These are phyloP conservation scores for Canna indica DNA, from an alignment of 176 grass and related monocot genomes.

Conservation along the genomic window DNA sequence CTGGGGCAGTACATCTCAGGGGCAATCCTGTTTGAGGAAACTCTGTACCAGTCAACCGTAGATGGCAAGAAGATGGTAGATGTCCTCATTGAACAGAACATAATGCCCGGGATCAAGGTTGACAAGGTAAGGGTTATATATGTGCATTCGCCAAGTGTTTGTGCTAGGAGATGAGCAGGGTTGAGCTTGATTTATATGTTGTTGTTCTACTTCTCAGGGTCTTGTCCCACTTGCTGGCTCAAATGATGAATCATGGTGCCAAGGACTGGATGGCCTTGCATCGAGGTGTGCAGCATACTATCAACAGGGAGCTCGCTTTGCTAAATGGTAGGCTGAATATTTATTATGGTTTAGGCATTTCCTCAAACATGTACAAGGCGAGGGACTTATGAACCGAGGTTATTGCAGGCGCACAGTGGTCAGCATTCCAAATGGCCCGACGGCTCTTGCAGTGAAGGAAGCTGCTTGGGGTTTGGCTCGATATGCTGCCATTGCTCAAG, in stretches of 20 bases:
- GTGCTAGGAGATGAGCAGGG: neutral
- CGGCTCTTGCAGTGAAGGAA: constrained; percentile 91
- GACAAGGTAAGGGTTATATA: constrained; percentile 56
- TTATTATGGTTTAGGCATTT: neutral
- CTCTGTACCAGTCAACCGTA: constrained; percentile 87
- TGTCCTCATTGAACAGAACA: constrained; percentile 64
- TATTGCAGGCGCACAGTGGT: constrained; percentile 81
- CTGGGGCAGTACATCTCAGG: constrained; percentile 92
- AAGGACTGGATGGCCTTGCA: constrained; percentile 94
- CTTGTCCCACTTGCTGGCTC: constrained; percentile 88
- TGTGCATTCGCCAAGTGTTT: neutral
- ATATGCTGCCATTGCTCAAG: constrained; percentile 92
- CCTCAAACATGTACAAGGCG: neutral
- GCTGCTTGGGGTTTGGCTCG: constrained; percentile 96
- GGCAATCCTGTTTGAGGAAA: constrained; percentile 97
- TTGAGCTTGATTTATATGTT: neutral
- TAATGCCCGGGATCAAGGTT: constrained; percentile 93
- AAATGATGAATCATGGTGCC: constrained; percentile 96
- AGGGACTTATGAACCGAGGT: constrained; percentile 16
- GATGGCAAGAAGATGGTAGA: constrained; percentile 99
- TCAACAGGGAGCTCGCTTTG: constrained; percentile 87
- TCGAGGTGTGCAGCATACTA: constrained; percentile 93
- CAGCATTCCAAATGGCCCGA: constrained; percentile 92
- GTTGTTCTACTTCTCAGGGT: constrained; percentile 40
- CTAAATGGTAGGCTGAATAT: constrained; percentile 76